Evolutionary conservation across 139 green algal genomes (phyloP).

Genomic region (Tetraselmis chui): DNA sequence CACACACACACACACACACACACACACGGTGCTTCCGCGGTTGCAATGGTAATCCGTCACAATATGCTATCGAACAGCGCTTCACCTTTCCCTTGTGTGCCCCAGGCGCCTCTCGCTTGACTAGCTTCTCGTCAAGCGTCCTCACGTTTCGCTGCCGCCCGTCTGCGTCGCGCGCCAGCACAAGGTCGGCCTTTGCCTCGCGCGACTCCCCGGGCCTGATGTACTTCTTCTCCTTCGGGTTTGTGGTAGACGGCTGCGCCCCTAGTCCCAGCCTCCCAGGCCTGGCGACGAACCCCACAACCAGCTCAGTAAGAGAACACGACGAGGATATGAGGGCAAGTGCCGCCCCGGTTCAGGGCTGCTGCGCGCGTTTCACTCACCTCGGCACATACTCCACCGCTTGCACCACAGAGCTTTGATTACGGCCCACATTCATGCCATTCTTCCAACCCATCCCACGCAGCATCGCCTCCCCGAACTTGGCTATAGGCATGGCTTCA

Average conservation of each 20-base stretch:
- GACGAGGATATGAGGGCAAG: neutral
- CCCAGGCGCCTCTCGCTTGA: constrained; percentile 24
- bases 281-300: neutral
- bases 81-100: constrained; percentile 23
- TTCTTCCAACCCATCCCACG: constrained; percentile 74
- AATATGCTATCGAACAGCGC: neutral
- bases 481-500: constrained; percentile 65
- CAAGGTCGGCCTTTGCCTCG: constrained; percentile 35
- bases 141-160: constrained; percentile 43
- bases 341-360: neutral
- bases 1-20: neutral
- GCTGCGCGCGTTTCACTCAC: neutral
- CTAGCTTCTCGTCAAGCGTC: constrained; percentile 59
- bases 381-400: constrained; percentile 60
- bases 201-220: constrained; percentile 28
- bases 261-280: constrained; percentile 64
- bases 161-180: constrained; percentile 44
- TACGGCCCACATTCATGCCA: constrained; percentile 59
- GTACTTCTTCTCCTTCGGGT: constrained; percentile 22
- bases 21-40: constrained; percentile 4
- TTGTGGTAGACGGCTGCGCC: constrained; percentile 33
- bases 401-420: constrained; percentile 45
- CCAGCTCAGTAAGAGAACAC: neutral
- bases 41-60: constrained; percentile 12
- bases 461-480: constrained; percentile 77